phyloP scores from a whole-genome alignment of 768 basidiomycete genomes.

The Psilocybe cubensis region DNA sequence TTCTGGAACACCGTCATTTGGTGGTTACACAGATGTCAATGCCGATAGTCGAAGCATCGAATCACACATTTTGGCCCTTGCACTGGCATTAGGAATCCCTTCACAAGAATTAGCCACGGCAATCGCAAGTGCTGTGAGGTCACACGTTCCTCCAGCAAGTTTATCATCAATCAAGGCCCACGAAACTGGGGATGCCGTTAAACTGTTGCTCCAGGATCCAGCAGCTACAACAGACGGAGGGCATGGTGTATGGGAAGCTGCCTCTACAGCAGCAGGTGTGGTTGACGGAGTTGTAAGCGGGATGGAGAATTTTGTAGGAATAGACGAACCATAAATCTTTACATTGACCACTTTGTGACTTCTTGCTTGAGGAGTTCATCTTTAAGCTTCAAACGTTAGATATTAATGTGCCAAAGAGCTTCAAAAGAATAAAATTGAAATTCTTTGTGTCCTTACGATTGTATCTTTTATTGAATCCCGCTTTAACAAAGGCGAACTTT shows the following conservation, averaged over 20 bases:
- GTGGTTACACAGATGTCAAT: not conserved
- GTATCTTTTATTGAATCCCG: too few species aligned
- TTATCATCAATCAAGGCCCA: conserved; percentile 56
- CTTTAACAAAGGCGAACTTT: too few species aligned
- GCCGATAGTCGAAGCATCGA: conserved; percentile 44
- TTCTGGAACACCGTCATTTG: not conserved
- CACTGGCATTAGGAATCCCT: conserved; percentile 63
- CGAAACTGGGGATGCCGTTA: conserved; percentile 49
- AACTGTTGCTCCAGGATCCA: conserved; percentile 35
- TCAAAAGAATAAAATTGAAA: too few species aligned
- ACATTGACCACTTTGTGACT: too few species aligned
- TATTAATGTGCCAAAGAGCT: too few species aligned
- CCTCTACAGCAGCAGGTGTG: not conserved
- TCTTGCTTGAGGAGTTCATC: too few species aligned
- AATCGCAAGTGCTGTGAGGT: conserved; percentile 60
- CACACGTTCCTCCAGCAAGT: conserved; percentile 63
- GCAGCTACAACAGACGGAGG: not conserved
- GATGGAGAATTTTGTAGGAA: conserved; percentile 46
- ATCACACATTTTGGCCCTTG: conserved; percentile 59
- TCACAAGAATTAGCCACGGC: conserved; percentile 64
- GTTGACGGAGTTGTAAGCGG: conserved; percentile 31
- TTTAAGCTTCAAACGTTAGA: too few species aligned
- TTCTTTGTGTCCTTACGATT: too few species aligned
- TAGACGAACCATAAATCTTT: conserved; percentile 52
- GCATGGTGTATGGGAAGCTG: conserved; percentile 19